Evolutionary conservation across 371 early-diverging fungal genomes (phyloP).

Genomic region (Mucor sp.): DNA sequence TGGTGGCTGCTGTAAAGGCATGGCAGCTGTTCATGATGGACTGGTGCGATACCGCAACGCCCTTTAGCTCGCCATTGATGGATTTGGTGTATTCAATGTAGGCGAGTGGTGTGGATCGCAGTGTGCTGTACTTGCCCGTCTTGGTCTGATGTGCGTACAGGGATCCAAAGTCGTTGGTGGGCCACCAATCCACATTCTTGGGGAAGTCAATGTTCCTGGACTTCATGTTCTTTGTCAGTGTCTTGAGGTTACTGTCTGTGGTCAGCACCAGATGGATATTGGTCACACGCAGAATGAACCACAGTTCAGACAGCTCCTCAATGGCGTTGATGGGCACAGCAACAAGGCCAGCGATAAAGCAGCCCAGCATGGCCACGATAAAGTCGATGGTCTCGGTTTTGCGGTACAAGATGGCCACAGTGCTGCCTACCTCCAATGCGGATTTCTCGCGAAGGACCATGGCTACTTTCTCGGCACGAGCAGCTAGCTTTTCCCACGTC

Average conservation of each 20-base stretch:
- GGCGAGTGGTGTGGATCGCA: constrained; percentile 59
- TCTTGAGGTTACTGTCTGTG: constrained; percentile 73
- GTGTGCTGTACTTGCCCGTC: constrained; percentile 40
- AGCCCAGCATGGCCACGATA: constrained; percentile 71
- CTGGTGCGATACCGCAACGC: constrained; percentile 75
- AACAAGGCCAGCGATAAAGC: constrained; percentile 76
- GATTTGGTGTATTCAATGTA: constrained; percentile 83
- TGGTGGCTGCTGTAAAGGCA: constrained; percentile 22
- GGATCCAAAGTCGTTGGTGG: constrained; percentile 68
- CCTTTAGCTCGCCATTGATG: constrained; percentile 78
- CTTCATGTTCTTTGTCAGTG: constrained; percentile 65
- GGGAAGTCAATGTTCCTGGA: constrained; percentile 59
- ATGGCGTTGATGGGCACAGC: constrained; percentile 80
- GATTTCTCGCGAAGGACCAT: constrained; percentile 63
- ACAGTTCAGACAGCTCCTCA: constrained; percentile 76
- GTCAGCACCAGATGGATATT: constrained; percentile 67
- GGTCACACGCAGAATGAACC: constrained; percentile 68
- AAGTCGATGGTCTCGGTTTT: constrained; percentile 77
- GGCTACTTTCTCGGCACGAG: constrained; percentile 70
- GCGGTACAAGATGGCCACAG: constrained; percentile 73
- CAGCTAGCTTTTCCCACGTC: constrained; percentile 74
- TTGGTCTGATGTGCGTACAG: constrained; percentile 57
- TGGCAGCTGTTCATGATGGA: constrained; percentile 70
- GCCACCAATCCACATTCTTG: constrained; percentile 70
- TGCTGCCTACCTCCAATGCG: constrained; percentile 57